Base-by-base conservation (phyloP, 352 stramenopile species). In the Pythium phragmiticola region DNA sequence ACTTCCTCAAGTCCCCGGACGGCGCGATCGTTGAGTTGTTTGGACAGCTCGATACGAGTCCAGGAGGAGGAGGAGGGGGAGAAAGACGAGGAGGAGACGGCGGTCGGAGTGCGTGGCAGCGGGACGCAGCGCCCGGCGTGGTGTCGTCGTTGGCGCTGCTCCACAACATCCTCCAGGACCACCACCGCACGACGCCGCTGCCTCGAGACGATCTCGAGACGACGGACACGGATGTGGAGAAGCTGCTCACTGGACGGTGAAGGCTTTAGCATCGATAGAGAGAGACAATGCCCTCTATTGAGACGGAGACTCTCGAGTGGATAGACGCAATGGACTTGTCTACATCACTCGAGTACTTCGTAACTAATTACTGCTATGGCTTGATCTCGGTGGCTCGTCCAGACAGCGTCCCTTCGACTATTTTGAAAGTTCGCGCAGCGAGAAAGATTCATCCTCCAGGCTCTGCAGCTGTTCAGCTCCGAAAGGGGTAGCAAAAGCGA, bases 1-100 rank as follows among this genome's bases (percentile, higher is more conserved):
- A 97, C 52, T 97, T 97, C 53, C 76, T 97, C 51, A 88, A 89
- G 66, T 76, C 82, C 46, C 65, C 75, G 12, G 88, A 96, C 63
- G 90, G 90, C 39, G 74, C 84, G 28, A 90, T 97, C 41, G 49
- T 97, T 13, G 90, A 97, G 69, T 60, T 97, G 16, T 96, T 96
- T 49, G 84, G 84, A 8, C 74, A 89, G 43, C 57, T 87, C 34
- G 74, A 69, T 21, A 59, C 68, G 1, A 75, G 37, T 12, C 37
- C 9, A 16, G 37, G 14, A 42, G 37, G 37, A 42, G 37, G 37
- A 42, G 14, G 37, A 42, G 14, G 14, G 13, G 36, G 36, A 41
- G 36, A 41, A 41, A 8, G 36, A 41, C 8, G 13, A 42, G 37
- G 14, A 42, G 37, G 37, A 42, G 37, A 16, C 9, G 37, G 66